phyloP scores from a whole-genome alignment of 108 stramenopile species.

The Craspedostauros australis region DNA sequence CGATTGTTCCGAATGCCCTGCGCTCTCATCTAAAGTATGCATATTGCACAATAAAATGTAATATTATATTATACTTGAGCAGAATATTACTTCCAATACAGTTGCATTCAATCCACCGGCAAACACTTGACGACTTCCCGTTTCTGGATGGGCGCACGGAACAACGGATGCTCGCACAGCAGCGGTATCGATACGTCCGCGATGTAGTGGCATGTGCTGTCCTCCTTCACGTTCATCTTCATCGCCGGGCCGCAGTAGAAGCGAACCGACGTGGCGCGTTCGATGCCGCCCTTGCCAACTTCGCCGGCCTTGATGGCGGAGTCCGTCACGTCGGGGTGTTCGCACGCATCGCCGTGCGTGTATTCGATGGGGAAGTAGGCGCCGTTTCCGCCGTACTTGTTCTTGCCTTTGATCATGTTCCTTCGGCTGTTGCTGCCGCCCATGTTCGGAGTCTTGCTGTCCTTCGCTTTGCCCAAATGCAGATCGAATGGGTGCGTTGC shows the following conservation, averaged over 20 bases:
- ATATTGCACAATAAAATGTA: too few species aligned
- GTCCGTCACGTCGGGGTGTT: slow-evolving; percentile 70
- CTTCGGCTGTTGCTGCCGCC: too few species aligned
- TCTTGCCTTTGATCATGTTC: too few species aligned
- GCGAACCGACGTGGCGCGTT: slow-evolving; percentile 67
- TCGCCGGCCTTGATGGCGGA: slow-evolving; percentile 73
- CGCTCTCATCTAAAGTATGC: too few species aligned
- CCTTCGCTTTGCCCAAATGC: too few species aligned
- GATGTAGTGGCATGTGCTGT: slow-evolving; percentile 84
- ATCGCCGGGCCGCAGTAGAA: slow-evolving; percentile 58
- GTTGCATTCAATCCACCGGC: slow-evolving; percentile 17
- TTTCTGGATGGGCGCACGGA: slow-evolving; percentile 58
- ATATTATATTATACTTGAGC: too few species aligned
- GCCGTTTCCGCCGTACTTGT: slow-evolving; percentile 58
- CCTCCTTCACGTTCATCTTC: slow-evolving; percentile 71
- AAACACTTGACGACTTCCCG: slow-evolving; percentile 80
- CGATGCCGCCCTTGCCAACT: slow-evolving; percentile 44
- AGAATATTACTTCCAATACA: too few species aligned
- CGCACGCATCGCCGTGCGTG: slow-evolving; percentile 60
- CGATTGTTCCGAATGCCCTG: too few species aligned
- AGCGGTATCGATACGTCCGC: slow-evolving; percentile 63
- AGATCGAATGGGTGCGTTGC: too few species aligned
- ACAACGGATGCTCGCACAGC: slow-evolving; percentile 77
- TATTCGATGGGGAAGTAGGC: slow-evolving; percentile 73
- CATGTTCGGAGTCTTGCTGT: too few species aligned